Conservation (phyloP, 73 alveolate species). For the Diophrys appendiculata region DNA sequence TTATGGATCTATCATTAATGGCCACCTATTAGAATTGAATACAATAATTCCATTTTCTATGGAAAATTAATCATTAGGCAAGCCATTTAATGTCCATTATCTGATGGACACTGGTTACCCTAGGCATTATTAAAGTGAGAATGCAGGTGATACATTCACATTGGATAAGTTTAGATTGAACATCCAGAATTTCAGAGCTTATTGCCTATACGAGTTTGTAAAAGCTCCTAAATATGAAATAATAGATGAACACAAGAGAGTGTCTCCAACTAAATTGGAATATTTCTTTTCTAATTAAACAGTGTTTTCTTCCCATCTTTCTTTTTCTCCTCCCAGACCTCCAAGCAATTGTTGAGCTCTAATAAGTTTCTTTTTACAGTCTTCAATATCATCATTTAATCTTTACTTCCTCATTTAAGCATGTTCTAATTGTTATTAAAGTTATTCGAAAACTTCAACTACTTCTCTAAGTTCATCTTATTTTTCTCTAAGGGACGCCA, state of each 20-base stretch:
- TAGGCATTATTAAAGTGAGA: conserved; percentile 80
- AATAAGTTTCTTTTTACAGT: conserved; percentile 62
- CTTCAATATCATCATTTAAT: conserved; percentile 77
- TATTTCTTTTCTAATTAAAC: conserved; percentile 39
- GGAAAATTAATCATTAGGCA: conserved; percentile 96
- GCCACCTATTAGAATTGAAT: conserved; percentile 89
- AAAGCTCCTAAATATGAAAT: conserved; percentile 98
- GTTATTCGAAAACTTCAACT: conserved; percentile 75
- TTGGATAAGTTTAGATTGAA: conserved; percentile 76
- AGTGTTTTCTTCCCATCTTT: conserved; percentile 68
- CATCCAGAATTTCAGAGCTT: conserved; percentile 91
- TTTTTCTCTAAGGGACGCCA: conserved; percentile 62
- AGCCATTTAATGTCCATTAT: conserved; percentile 97
- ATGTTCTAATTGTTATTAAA: conserved; percentile 73
- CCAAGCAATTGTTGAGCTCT: conserved; percentile 61
- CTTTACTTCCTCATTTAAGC: conserved; percentile 78
- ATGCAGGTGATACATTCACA: conserved; percentile 92
- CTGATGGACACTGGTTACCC: conserved; percentile 99
- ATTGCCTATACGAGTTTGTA: conserved; percentile 81
- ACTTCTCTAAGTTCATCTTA: conserved; percentile 78
- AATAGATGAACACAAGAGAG: conserved; percentile 87
- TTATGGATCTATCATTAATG: conserved; percentile 90
- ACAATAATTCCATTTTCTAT: conserved; percentile 87
- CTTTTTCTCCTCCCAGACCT: conserved; percentile 72
- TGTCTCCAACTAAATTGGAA: conserved; percentile 75